Percentiles rank a stretch among this genome's conserved stretches.
phyloP scores from a whole-genome alignment of 106 monocot genomes.

The Acorus gramineus region DNA sequence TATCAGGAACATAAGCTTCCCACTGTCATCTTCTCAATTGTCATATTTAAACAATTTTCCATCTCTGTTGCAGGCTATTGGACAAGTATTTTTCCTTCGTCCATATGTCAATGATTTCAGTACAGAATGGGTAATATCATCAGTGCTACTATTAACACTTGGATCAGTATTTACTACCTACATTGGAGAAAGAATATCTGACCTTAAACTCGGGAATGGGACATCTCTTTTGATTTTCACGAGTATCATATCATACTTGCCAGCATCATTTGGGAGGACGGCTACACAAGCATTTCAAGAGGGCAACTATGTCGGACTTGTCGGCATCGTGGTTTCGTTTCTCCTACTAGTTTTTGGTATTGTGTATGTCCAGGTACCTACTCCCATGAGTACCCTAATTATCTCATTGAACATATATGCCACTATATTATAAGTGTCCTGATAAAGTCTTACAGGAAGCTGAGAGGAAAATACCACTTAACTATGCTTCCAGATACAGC shows the following conservation, averaged over 20 bases:
- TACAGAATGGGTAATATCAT: constrained; percentile 78
- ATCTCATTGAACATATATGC: background rate
- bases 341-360: constrained; percentile 81
- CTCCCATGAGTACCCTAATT: too few relatives aligned
- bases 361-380: constrained; percentile 94
- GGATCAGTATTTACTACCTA: constrained; percentile 93
- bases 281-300: constrained; percentile 87
- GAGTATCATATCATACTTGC: constrained; percentile 93
- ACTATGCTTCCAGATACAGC: constrained; percentile 97
- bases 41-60: background rate
- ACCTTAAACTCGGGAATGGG: constrained; percentile 98
- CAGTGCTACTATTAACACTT: constrained; percentile 71
- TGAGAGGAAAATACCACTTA: constrained; percentile 98
- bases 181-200: constrained; percentile 93
- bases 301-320: constrained; percentile 86
- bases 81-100: constrained; percentile 89
- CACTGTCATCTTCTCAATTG: too few relatives aligned
- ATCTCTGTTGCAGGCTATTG: constrained; percentile 60
- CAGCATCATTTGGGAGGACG: constrained; percentile 92
- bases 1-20: too few relatives aligned
- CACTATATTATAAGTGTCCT: constrained; percentile 15
- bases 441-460: constrained; percentile 78
- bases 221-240: constrained; percentile 98
- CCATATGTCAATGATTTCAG: constrained; percentile 92
- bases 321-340: constrained; percentile 63